Base-by-base conservation (phyloP, 345 rosid species). In the Rhodamnia argentea region DNA sequence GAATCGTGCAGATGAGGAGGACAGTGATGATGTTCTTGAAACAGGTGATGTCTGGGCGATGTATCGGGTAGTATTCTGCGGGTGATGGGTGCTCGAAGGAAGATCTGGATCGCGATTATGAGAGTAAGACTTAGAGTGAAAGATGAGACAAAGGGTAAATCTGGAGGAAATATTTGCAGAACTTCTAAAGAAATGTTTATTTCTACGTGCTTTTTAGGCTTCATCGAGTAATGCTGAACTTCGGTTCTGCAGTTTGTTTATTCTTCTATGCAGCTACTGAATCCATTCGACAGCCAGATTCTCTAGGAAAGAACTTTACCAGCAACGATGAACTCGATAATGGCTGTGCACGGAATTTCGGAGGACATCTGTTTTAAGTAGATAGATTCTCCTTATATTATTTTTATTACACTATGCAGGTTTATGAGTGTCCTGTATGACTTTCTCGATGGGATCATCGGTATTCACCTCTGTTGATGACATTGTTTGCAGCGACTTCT, bases 81-180 rank as follows among this genome's bases (percentile, higher is more conserved):
- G 98, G 95, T 84, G 96, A 95, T 60, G 95, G 92, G 85, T 94
- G 96, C 90, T 96, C 97, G 89, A 98, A 91, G 90, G 98, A 96
- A 89, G 96, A 96, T 83, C 93, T 84, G 51, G 99, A 93, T 29
- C 93, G 70, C 87, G 96, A 93, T 88, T 53, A 62, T 51, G 42
- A 94, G 89, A 95, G 91, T 70, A 97, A 92, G 91, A 95, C 92
- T 84, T 98, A 94, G 90, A 95, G 96, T 90, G 99, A n/a, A 97
- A 91, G 98, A 94, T 84, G 98, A 96, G 91, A 95, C 95, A n/a
- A 95, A 94, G 84, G 98, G 93, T 82, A 83, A 84, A 76, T 87
- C 92, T 85, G 95, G 83, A 91, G 90, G 82, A 90, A 87, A 86
- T 90, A 89, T 82, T 90, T 92, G 74, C 89, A 87, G 85, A 90